Conservation (phyloP, 345 rosid genomes). For the Raphanus raphanistrum region DNA sequence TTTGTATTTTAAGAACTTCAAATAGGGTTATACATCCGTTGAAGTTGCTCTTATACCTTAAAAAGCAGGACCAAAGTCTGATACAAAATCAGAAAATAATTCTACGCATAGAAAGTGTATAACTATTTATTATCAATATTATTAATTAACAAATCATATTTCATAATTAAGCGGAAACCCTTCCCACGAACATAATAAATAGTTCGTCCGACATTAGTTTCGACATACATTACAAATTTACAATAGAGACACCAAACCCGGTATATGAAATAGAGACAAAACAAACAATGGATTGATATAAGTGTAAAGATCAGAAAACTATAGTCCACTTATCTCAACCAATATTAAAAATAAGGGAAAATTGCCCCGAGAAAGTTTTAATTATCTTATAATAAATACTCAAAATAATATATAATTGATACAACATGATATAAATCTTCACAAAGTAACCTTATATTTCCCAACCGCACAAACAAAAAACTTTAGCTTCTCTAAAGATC, state of each 20-base stretch:
- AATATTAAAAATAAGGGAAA: not conserved
- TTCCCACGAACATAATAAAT: not conserved
- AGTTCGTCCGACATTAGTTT: constrained; percentile 13
- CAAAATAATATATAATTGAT: not conserved
- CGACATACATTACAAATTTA: not conserved
- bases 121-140: not conserved
- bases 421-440: constrained; percentile 25
- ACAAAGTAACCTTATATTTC: constrained; percentile 29
- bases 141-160: not conserved
- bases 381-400: not conserved
- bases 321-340: constrained; percentile 28
- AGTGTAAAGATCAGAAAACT: constrained; percentile 16
- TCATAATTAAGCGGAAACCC: not conserved
- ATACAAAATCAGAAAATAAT: constrained; percentile 1
- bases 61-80: not conserved
- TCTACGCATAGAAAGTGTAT: not conserved
- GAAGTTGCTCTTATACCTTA: not conserved
- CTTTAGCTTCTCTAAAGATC: constrained; percentile 24
- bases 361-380: not conserved
- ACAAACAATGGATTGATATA: constrained; percentile 23
- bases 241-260: constrained; percentile 23
- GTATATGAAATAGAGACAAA: constrained; percentile 16
- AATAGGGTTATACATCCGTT: no score
- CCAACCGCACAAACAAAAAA: constrained; percentile 33
- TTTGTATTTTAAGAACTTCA: no score